These are phyloP conservation scores for Dendrobium huoshanense DNA, from an alignment of 106 monocot species.

Conservation along the genomic window DNA sequence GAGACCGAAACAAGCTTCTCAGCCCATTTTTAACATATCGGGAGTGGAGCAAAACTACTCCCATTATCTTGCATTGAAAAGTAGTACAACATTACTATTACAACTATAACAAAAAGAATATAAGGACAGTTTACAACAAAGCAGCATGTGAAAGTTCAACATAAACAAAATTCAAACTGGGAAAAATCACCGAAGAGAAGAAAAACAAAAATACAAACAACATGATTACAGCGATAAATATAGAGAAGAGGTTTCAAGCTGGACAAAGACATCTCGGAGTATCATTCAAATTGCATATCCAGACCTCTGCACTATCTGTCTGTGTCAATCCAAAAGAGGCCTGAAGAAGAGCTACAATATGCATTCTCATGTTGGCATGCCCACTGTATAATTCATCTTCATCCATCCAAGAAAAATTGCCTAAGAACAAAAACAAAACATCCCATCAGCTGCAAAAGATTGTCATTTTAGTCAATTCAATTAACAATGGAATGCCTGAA, in stretches of 20 bases:
- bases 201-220: not conserved
- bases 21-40: not conserved
- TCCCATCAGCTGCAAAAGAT: not conserved
- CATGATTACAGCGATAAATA: not conserved
- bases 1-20: not conserved
- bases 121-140: not conserved
- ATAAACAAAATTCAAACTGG: not conserved
- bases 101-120: not conserved
- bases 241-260: not conserved
- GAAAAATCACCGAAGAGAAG: not conserved
- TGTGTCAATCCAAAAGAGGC: not conserved
- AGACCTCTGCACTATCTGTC: not conserved
- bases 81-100: not conserved
- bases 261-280: not conserved
- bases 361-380: not conserved
- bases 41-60: not conserved
- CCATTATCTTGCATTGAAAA: not conserved
- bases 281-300: not conserved
- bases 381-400: not conserved
- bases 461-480: not conserved
- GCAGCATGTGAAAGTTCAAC: not conserved
- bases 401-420: not conserved
- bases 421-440: not conserved
- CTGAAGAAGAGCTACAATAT: not conserved
- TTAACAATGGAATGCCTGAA: not conserved